Percentiles rank a stretch among this genome's conserved stretches.
These are phyloP conservation scores for Cercospora beticola DNA, from an alignment of 2,329 filamentous ascomycete genomes.

Conservation along the genomic window DNA sequence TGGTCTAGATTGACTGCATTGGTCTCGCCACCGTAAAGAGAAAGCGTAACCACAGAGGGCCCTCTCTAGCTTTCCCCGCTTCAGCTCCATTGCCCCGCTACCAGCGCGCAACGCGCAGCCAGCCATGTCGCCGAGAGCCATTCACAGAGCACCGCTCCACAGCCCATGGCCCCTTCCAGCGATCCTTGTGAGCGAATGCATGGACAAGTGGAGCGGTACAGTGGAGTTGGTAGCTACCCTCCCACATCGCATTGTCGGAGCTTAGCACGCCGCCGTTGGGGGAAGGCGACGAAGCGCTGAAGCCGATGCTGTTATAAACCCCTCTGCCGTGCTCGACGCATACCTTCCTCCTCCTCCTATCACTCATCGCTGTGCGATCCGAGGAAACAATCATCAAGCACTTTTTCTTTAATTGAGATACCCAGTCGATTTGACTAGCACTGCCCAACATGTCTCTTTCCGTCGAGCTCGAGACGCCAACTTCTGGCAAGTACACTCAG, in stretches of 20 bases:
- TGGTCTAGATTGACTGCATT: constrained; percentile 6
- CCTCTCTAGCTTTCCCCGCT: constrained; percentile 5
- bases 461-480: constrained; percentile 66
- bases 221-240: constrained; percentile 19
- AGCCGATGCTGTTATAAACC: constrained; percentile 22
- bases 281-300: neutral
- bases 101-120: neutral
- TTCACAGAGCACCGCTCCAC: constrained; percentile 7
- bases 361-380: constrained; percentile 28
- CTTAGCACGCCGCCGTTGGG: constrained; percentile 5
- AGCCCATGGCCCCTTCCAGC: constrained; percentile 14
- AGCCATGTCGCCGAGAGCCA: constrained; percentile 18
- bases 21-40: neutral
- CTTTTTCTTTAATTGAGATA: constrained; percentile 24
- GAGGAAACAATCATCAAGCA: constrained; percentile 14
- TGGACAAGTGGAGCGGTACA: constrained; percentile 29
- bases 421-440: constrained; percentile 17
- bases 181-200: constrained; percentile 27
- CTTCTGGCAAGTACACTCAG: constrained; percentile 59
- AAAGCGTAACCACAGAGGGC: neutral
- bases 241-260: constrained; percentile 21
- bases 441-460: constrained; percentile 45
- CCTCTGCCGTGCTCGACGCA: constrained; percentile 20
- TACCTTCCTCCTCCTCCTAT: constrained; percentile 9
- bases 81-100: constrained; percentile 9